A percentile compares a stretch with the other conserved stretches of the same genome.
Conservation (phyloP, 2,329 filamentous ascomycete species). For the Hypomyces rosellus region DNA sequence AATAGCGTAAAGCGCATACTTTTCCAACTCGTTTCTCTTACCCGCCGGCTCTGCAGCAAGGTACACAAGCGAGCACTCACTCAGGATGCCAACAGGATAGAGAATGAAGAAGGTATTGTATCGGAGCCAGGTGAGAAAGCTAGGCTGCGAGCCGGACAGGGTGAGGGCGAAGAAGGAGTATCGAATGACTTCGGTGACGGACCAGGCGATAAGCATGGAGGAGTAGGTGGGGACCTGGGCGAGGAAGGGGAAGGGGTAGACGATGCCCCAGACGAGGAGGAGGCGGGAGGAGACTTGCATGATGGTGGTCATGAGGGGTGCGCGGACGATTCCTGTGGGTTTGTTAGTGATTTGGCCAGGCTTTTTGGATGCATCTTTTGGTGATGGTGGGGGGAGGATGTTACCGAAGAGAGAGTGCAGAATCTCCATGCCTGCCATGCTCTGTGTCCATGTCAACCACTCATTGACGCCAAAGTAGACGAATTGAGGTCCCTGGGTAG, state of each 20-base stretch:
- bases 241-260: constrained; percentile 64
- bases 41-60: constrained; percentile 56
- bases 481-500: constrained; percentile 46
- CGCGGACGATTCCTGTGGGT: constrained; percentile 67
- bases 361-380: background rate
- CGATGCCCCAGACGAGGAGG: constrained; percentile 82
- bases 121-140: constrained; percentile 68
- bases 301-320: constrained; percentile 74
- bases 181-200: constrained; percentile 82
- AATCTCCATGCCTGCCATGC: constrained; percentile 74
- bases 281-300: constrained; percentile 88
- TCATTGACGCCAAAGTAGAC: constrained; percentile 58
- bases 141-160: constrained; percentile 57
- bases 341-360: background rate
- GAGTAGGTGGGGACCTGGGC: constrained; percentile 59
- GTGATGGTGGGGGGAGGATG: constrained; percentile 16
- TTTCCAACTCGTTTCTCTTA: constrained; percentile 41
- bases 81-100: constrained; percentile 85
- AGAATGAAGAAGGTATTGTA: constrained; percentile 92
- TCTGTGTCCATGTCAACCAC: constrained; percentile 77
- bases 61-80: constrained; percentile 78
- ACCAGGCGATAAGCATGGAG: constrained; percentile 82
- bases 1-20: constrained; percentile 56
- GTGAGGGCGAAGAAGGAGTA: constrained; percentile 86
- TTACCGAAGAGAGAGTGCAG: constrained; percentile 71